These are phyloP conservation scores for Rosa hybrid DNA, from an alignment of 331 rosid species.

Conservation along the genomic window DNA sequence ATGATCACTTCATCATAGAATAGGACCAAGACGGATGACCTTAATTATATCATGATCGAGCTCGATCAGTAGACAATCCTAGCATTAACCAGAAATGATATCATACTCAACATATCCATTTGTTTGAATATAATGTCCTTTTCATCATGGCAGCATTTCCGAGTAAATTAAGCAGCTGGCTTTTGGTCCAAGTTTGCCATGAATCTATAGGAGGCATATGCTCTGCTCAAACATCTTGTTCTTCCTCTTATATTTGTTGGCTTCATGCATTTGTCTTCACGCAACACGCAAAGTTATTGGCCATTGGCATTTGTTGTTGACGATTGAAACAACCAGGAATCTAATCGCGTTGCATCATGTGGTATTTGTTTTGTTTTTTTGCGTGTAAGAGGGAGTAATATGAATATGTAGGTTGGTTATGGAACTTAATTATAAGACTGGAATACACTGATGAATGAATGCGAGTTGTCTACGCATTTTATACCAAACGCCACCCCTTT, in stretches of 20 bases:
- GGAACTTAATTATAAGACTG: neutral
- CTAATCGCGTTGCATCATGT: neutral
- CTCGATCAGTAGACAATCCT: neutral
- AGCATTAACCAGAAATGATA: neutral
- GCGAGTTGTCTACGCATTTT: neutral
- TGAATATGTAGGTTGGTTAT: neutral
- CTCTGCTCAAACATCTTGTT: neutral
- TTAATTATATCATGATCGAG: neutral
- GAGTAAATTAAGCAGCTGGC: neutral
- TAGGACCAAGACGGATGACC: slow-evolving; percentile 4
- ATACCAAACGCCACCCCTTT: neutral
- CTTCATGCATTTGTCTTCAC: neutral
- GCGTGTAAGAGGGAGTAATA: neutral
- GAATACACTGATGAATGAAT: neutral
- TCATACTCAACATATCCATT: neutral
- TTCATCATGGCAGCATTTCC: neutral
- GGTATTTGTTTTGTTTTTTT: neutral
- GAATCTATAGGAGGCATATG: neutral
- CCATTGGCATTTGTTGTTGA: neutral
- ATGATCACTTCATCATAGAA: neutral
- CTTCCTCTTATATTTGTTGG: neutral
- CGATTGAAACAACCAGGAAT: neutral
- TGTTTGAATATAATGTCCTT: neutral
- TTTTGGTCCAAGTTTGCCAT: neutral
- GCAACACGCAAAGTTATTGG: neutral